These are phyloP conservation scores for Chytriomyces sp. DNA, from an alignment of 192 early-diverging fungal genomes.

Conservation along the genomic window DNA sequence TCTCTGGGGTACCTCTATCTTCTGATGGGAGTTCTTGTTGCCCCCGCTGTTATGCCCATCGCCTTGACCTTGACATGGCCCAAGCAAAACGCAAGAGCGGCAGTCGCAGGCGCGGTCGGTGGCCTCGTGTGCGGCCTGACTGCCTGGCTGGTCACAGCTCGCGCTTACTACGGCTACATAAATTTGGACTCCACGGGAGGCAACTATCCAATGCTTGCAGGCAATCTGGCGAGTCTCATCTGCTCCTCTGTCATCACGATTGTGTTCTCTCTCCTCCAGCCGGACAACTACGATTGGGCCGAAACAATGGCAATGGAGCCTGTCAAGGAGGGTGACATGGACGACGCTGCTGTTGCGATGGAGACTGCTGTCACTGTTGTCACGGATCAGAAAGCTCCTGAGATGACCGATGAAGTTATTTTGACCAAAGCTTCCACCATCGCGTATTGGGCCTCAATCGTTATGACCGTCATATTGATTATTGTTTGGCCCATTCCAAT, in stretches of 20 bases:
- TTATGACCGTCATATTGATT: constrained; percentile 62
- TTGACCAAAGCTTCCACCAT: constrained; percentile 62
- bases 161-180: constrained; percentile 56
- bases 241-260: constrained; percentile 35
- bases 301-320: constrained; percentile 49
- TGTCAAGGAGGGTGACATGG: constrained; percentile 46
- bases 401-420: constrained; percentile 36
- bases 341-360: too few relatives aligned
- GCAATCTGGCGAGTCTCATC: constrained; percentile 53
- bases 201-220: constrained; percentile 77
- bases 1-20: constrained; percentile 63
- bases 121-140: constrained; percentile 57
- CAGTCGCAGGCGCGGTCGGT: constrained; percentile 53
- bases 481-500: constrained; percentile 74
- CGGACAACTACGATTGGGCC: constrained; percentile 67
- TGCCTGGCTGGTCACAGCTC: constrained; percentile 63
- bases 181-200: constrained; percentile 58
- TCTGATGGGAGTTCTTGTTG: constrained; percentile 68
- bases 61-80: constrained; percentile 67
- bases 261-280: constrained; percentile 51
- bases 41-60: constrained; percentile 66
- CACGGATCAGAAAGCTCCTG: constrained; percentile 38
- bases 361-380: too few relatives aligned
- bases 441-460: constrained; percentile 53
- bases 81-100: constrained; percentile 62